These are phyloP conservation scores for Sclerotiophoma versabilis DNA, from an alignment of 2,329 filamentous ascomycete species.

Conservation along the genomic window DNA sequence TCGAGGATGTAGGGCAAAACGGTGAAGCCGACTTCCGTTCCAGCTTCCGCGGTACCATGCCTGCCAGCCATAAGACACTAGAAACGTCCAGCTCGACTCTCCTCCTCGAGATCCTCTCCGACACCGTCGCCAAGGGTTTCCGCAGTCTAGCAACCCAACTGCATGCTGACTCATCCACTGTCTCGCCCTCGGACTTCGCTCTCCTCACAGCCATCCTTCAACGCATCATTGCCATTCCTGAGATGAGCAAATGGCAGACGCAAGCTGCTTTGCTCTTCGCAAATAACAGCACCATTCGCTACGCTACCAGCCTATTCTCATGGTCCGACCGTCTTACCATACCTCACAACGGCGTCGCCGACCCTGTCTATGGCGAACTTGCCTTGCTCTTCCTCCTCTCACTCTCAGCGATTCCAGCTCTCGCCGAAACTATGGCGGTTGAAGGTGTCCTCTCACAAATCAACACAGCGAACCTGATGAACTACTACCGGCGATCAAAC, in stretches of 20 bases:
- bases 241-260: constrained; percentile 69
- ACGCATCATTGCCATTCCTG: constrained; percentile 79
- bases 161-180: constrained; percentile 73
- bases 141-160: constrained; percentile 80
- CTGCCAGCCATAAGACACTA: constrained; percentile 53
- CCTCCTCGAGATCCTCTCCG: constrained; percentile 80
- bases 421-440: constrained; percentile 89
- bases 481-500: constrained; percentile 72
- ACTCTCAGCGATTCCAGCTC: constrained; percentile 77
- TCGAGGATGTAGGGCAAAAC: constrained; percentile 42
- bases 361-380: constrained; percentile 94
- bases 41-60: constrained; percentile 48
- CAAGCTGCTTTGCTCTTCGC: constrained; percentile 58
- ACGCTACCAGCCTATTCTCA: constrained; percentile 86
- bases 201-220: constrained; percentile 89
- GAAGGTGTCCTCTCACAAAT: constrained; percentile 84
- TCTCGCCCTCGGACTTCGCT: constrained; percentile 80
- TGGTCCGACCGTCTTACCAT: constrained; percentile 87
- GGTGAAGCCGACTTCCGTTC: constrained; percentile 34
- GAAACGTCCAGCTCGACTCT: constrained; percentile 38
- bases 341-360: constrained; percentile 61
- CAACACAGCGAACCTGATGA: constrained; percentile 78
- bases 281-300: constrained; percentile 74
- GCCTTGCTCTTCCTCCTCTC: constrained; percentile 87
- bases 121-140: constrained; percentile 82